Percentiles rank a stretch among this genome's conserved stretches.
phyloP scores from a whole-genome alignment of 257 asterid genomes.

The Solanum tacnaense region DNA sequence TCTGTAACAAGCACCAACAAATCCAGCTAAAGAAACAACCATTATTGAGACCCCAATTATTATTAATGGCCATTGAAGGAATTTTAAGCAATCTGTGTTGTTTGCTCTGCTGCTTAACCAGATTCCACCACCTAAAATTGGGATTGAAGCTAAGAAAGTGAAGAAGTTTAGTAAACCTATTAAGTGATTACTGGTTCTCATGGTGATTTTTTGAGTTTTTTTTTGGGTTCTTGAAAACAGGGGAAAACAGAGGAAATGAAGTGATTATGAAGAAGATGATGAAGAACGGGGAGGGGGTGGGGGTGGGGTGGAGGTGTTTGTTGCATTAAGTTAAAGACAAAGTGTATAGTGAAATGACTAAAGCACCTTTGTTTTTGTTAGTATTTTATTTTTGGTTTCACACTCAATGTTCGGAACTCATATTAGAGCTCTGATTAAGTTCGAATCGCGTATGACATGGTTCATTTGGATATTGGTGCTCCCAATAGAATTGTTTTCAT shows the following conservation, averaged over 20 bases:
- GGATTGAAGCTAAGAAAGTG: conserved; percentile 63
- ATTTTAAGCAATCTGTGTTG: conserved; percentile 72
- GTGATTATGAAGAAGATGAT: background rate
- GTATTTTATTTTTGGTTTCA: background rate
- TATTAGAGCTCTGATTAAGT: no score
- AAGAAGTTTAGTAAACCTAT: conserved; percentile 48
- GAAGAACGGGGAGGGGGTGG: background rate
- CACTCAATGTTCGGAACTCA: fast-evolving
- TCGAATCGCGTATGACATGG: fast-evolving
- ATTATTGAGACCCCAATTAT: conserved; percentile 59
- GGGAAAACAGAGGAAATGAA: background rate
- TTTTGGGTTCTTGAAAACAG: background rate
- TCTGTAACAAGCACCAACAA: conserved; percentile 76
- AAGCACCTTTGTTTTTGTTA: background rate
- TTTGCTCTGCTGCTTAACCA: conserved; percentile 87
- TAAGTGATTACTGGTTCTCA: conserved; percentile 63
- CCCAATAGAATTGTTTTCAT: no score
- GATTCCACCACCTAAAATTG: conserved; percentile 73
- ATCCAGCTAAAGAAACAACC: conserved; percentile 81
- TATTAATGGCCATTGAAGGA: conserved; percentile 87
- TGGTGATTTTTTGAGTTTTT: background rate
- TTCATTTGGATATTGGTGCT: no score
- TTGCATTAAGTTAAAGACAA: background rate
- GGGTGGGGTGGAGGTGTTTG: background rate
- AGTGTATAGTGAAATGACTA: background rate